These are phyloP conservation scores for Hypoxylon sp. DNA, from an alignment of 2,329 filamentous ascomycete genomes.

Conservation along the genomic window DNA sequence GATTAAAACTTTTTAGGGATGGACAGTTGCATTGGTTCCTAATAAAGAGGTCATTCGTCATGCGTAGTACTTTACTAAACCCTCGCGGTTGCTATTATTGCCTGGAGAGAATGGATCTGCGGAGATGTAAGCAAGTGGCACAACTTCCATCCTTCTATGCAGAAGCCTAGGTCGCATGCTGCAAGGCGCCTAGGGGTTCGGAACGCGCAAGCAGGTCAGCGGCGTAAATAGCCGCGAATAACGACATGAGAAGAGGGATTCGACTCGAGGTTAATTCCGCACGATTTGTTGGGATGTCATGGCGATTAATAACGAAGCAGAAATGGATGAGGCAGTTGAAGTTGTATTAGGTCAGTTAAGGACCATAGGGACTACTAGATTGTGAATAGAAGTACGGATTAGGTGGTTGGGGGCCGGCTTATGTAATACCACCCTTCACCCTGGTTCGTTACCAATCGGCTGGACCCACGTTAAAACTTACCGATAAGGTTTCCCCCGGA, in stretches of 20 bases:
- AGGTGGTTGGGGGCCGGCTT: neutral
- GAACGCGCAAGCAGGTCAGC: conserved; percentile 9
- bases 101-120: neutral
- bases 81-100: neutral
- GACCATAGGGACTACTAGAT: neutral
- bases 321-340: neutral
- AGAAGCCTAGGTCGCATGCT: conserved; percentile 3
- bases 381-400: neutral
- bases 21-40: neutral
- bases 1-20: neutral
- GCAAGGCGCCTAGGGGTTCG: conserved; percentile 13
- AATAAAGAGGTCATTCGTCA: neutral
- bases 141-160: conserved; percentile 7
- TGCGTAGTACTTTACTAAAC: conserved; percentile 3
- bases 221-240: conserved; percentile 10
- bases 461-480: conserved; percentile 14
- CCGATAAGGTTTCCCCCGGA: conserved; percentile 6
- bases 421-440: neutral
- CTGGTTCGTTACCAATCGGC: conserved; percentile 23
- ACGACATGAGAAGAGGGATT: conserved; percentile 10
- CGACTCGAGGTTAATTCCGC: neutral
- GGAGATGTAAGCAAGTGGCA: conserved; percentile 12
- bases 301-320: neutral
- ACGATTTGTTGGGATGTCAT: neutral
- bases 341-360: neutral